Base-by-base conservation (phyloP, 129 eudicot species). In the Mikania micrantha region DNA sequence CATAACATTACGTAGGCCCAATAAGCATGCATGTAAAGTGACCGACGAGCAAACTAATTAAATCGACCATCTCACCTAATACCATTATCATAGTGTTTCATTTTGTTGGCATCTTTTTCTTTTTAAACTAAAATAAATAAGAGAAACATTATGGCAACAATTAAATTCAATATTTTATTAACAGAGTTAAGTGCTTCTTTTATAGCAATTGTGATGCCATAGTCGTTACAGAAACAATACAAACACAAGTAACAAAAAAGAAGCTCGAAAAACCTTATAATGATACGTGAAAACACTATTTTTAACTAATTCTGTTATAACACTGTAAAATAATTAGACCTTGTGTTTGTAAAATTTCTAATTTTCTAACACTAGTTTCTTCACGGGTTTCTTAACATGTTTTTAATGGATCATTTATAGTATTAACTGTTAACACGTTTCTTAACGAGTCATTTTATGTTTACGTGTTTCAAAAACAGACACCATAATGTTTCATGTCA, bases 21-120 rank as follows among this genome's bases (percentile, higher is more conserved):
- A 41, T 57, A 27, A 58, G 59, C 59, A 58, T 58, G 67, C 67
- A 58, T 40, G 58, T 57, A 70, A 32, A 29, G 28, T 70, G 67
- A 70, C 44, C 62, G 50, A 52, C 48, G 31, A 68, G 31, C 27
- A 67, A 54, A 35, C 45, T 50, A 56, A 58, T n/a, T n/a, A n/a
- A n/a, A 58, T 44, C 67, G 58, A 58, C 24, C 22, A 56, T 56
- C 29, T 57, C 28, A 69, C 74, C 74, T 24, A 69, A 39, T 69
- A 69, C 74, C 65, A 9, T 57, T 70, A 66, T 69, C 39, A 34
- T 69, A 16, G 38, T 39, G 65, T 69, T 16, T 39, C 74, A 25
- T 39, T 54, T 54, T 67, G 60, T 67, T 7, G 22, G 0, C 1
- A 17, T 27, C n/a, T 4, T 28, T 65, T 44, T 42, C 29, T 41